Base-by-base conservation (phyloP, 2,329 filamentous ascomycete species). In the Epichloe baconii region DNA sequence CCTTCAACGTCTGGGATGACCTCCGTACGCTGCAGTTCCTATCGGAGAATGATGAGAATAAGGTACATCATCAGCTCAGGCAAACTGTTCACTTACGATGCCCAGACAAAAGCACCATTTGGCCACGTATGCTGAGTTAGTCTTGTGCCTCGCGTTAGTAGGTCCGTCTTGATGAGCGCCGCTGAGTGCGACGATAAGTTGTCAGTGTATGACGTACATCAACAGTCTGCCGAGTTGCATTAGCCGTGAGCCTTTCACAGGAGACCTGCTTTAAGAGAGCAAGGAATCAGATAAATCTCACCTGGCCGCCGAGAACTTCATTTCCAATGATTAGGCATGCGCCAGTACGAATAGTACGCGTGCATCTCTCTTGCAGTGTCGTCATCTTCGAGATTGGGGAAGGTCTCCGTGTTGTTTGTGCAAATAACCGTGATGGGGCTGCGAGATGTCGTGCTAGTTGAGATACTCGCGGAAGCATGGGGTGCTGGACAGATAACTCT, bases 1-100 rank as follows among this genome's bases (percentile, higher is more conserved):
- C 73, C 73, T 64, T 95, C 88, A 56, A 96, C 90, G 61, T 98
- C 93, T 54, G 88, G 85, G 61, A 97, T 93, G 52, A 96, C 90
- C 66, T 97, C 93, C 50, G 97, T 76, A 45, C 89, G 78, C 68
- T 91, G 93, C 57, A 98, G 71, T 56, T 81, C 73, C 79, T 83
- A 43, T 12, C 6, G n/a, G 23, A 11, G 19, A 15, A 43, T 52
- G 19, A 53, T 37, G 23, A 43, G 40, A 15, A 11, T 3, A 14
- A 31, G 8, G 15, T 15, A 3, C 34, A 23, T 50, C 26, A 23
- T 21, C 19, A 10, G 14, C 3, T 26, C 6, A 19, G 26, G 15
- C 17, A 40, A 11, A 46, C 5, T 15, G 31, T 10, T 3, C 26
- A 63, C 67, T 45, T 70, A 82, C 79, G 63, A 83, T 78, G 37